These are phyloP conservation scores for Eucalyptus pauciflora DNA, from an alignment of 345 rosid species.

Conservation along the genomic window DNA sequence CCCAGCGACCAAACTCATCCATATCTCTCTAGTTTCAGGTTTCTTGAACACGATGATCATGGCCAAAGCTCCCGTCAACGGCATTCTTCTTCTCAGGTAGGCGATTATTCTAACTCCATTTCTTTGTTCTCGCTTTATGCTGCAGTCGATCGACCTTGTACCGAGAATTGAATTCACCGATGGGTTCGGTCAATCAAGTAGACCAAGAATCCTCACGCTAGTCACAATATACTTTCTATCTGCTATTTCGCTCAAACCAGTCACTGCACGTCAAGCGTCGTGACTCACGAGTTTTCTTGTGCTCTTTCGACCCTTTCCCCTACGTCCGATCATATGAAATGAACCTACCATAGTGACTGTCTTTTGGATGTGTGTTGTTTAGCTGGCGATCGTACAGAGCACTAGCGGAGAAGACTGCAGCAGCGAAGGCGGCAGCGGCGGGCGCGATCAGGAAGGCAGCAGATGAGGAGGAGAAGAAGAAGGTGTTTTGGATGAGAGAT, in stretches of 20 bases:
- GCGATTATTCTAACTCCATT: neutral
- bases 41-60: neutral
- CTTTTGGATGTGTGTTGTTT: neutral
- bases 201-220: neutral
- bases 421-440: accelerated
- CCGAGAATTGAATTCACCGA: neutral
- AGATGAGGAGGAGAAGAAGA: neutral
- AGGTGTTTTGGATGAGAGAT: slow-evolving; percentile 34
- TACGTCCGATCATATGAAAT: neutral
- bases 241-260: neutral
- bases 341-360: neutral
- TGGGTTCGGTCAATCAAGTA: neutral
- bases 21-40: neutral
- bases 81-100: neutral
- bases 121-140: neutral
- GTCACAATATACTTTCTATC: neutral
- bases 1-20: neutral
- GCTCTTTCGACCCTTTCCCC: neutral
- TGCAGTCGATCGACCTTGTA: neutral
- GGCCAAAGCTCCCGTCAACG: neutral
- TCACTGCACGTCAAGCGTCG: neutral
- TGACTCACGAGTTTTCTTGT: neutral
- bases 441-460: neutral
- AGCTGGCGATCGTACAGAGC: neutral
- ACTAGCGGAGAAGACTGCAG: neutral